phyloP scores from a whole-genome alignment of 495 filamentous ascomycete genomes.

The Cercophora sp. region DNA sequence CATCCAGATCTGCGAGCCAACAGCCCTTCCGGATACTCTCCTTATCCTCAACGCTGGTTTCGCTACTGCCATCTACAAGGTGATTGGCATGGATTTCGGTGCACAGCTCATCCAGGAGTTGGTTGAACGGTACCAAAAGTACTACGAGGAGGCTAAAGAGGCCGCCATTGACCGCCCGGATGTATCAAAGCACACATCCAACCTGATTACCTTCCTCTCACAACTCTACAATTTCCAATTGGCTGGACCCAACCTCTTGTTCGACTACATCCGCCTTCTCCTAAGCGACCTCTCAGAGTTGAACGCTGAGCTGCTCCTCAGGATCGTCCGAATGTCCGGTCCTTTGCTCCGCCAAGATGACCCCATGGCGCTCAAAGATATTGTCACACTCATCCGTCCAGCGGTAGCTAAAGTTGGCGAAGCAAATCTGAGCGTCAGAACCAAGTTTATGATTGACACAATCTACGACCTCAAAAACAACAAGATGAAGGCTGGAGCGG shows the following conservation, averaged over 20 bases:
- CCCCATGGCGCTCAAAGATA: slow-evolving; percentile 84
- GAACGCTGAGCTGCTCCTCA: slow-evolving; percentile 88
- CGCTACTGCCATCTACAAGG: slow-evolving; percentile 79
- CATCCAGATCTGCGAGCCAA: slow-evolving; percentile 68
- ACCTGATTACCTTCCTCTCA: slow-evolving; percentile 79
- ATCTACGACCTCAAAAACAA: slow-evolving; percentile 95
- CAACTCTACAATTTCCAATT: slow-evolving; percentile 90
- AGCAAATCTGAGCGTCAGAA: slow-evolving; percentile 74
- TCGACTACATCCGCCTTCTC: slow-evolving; percentile 82
- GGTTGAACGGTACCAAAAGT: slow-evolving; percentile 62
- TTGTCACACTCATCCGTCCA: slow-evolving; percentile 74
- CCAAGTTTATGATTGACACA: slow-evolving; percentile 96
- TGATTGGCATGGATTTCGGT: slow-evolving; percentile 81
- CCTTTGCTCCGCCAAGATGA: slow-evolving; percentile 86
- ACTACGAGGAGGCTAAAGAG: slow-evolving; percentile 43
- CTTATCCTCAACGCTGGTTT: slow-evolving; percentile 89
- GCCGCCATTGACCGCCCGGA: slow-evolving; percentile 44
- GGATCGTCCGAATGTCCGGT: slow-evolving; percentile 75
- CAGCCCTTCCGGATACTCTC: slow-evolving; percentile 76
- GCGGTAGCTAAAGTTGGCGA: slow-evolving; percentile 63
- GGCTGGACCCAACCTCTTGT: slow-evolving; percentile 74
- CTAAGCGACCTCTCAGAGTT: slow-evolving; percentile 71
- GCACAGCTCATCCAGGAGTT: slow-evolving; percentile 75
- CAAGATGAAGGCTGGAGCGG: slow-evolving; percentile 68
- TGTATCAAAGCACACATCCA: slow-evolving; percentile 62